A percentile compares a stretch with the other conserved stretches of the same genome.
phyloP scores from a whole-genome alignment of 352 stramenopile genomes.

The Blastocystis sp. region DNA sequence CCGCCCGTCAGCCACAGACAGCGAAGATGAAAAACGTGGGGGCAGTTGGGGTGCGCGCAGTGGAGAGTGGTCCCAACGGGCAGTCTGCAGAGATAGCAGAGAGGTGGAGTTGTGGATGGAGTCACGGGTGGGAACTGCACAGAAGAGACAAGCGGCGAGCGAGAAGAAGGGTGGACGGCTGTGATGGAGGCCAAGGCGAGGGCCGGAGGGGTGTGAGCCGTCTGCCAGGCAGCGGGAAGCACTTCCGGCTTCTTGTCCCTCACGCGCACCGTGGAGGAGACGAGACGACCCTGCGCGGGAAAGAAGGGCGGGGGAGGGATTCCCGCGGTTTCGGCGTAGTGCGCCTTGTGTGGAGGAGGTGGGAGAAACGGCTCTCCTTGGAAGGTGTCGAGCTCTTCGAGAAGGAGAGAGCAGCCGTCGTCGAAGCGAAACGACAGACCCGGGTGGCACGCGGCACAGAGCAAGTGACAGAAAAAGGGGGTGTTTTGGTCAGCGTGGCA shows the following conservation, averaged over 20 bases:
- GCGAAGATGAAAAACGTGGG: neutral
- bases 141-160: neutral
- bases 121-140: neutral
- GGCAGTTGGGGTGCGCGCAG: neutral
- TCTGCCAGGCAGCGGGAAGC: neutral
- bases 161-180: neutral
- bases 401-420: neutral
- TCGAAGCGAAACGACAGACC: neutral
- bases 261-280: neutral
- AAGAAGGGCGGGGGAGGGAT: neutral
- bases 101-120: neutral
- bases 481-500: neutral
- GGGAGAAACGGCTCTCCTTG: no score
- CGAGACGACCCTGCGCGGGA: neutral
- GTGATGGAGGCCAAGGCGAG: neutral
- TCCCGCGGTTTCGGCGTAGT: neutral
- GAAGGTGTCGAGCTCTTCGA: neutral
- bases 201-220: neutral
- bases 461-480: neutral
- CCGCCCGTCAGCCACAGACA: neutral
- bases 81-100: conserved; percentile 15
- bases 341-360: neutral
- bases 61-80: neutral
- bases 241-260: neutral
- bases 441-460: neutral